Conservation (phyloP, 257 asterid genomes). For the Ilex asprella region DNA sequence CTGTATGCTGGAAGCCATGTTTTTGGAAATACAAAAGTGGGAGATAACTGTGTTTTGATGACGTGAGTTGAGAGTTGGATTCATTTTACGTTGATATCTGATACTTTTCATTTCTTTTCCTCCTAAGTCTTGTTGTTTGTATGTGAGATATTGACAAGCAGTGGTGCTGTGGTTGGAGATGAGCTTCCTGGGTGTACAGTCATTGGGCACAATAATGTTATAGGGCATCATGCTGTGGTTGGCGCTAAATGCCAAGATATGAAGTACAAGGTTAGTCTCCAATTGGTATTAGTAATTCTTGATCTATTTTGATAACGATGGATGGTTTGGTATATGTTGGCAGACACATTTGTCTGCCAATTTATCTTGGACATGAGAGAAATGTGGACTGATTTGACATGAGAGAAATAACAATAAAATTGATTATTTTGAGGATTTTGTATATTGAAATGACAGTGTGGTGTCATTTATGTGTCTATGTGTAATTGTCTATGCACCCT, state of each 20-base stretch:
- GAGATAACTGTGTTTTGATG: constrained; percentile 77
- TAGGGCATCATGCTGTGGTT: constrained; percentile 90
- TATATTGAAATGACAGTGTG: background rate
- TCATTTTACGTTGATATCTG: background rate
- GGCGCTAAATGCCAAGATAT: constrained; percentile 88
- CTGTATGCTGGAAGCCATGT: constrained; percentile 82
- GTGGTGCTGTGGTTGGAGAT: constrained; percentile 93
- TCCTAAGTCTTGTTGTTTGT: constrained; percentile 1
- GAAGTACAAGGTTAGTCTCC: constrained; percentile 64
- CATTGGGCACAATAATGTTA: constrained; percentile 63
- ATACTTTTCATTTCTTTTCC: background rate
- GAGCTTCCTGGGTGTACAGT: constrained; percentile 82
- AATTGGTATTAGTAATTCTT: background rate
- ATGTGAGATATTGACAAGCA: constrained; percentile 24
- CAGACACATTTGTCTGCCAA: too few relatives aligned
- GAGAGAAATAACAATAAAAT: too few relatives aligned
- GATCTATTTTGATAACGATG: background rate
- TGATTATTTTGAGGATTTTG: too few relatives aligned
- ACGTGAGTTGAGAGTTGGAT: constrained; percentile 36
- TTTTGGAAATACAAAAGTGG: constrained; percentile 65
- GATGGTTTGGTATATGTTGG: too few relatives aligned
- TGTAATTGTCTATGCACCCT: background rate
- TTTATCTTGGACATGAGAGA: too few relatives aligned
- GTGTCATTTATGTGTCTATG: background rate
- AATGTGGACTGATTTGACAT: too few relatives aligned